phyloP scores from a whole-genome alignment of 805 yeast species.

The Candida germanica region DNA sequence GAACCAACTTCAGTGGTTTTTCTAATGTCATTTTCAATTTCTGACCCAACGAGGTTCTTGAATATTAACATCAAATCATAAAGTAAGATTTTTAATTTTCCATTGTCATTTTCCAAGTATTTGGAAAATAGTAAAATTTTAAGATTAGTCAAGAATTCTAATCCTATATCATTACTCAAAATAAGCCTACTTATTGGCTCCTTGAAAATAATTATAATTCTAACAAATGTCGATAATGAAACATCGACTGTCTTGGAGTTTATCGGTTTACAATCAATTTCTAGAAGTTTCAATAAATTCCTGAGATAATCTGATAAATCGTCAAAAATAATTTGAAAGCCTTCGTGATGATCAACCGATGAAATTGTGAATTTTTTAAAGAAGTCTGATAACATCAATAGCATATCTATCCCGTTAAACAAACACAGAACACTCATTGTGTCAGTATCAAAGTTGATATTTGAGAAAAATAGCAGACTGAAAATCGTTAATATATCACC shows the following conservation, averaged over 20 bases:
- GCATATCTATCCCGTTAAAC: slow-evolving; percentile 19
- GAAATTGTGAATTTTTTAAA: slow-evolving; percentile 46
- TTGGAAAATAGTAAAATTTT: slow-evolving; percentile 44
- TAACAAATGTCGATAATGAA: slow-evolving; percentile 47
- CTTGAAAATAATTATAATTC: slow-evolving; percentile 59
- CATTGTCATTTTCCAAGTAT: slow-evolving; percentile 34
- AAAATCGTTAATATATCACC: slow-evolving; percentile 23
- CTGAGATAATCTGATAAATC: slow-evolving; percentile 19
- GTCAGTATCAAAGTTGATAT: slow-evolving; percentile 3
- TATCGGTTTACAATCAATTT: not conserved
- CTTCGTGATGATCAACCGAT: slow-evolving; percentile 19
- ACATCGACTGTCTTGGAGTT: slow-evolving; percentile 6
- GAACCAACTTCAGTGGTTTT: not conserved
- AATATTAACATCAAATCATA: slow-evolving; percentile 58
- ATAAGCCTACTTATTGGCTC: slow-evolving; percentile 46
- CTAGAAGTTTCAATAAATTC: slow-evolving; percentile 17
- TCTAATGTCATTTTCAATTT: slow-evolving; percentile 1
- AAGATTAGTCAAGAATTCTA: slow-evolving; percentile 46
- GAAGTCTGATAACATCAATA: slow-evolving; percentile 41
- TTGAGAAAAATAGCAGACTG: slow-evolving; percentile 24
- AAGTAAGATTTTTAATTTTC: slow-evolving; percentile 51
- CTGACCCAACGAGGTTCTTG: slow-evolving; percentile 34
- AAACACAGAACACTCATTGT: slow-evolving; percentile 3
- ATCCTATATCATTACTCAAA: slow-evolving; percentile 36
- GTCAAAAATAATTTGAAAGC: slow-evolving; percentile 20